Conservation (phyloP, 2,329 filamentous ascomycete genomes). For the Teratosphaeria destructans region DNA sequence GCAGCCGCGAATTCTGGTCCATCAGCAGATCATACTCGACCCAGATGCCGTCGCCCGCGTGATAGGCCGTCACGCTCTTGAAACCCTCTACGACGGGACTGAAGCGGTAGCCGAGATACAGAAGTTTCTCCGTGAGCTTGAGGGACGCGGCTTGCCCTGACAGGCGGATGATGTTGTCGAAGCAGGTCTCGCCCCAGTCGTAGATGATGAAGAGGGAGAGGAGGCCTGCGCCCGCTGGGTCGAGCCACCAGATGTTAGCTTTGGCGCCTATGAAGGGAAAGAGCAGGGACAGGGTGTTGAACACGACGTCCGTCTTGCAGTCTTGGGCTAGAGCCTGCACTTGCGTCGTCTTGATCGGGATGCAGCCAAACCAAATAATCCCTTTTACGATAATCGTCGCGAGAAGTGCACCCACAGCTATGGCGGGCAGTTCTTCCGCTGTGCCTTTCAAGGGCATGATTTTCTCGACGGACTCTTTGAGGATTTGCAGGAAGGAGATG, state of each 20-base stretch:
- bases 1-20: conserved; percentile 42
- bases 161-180: conserved; percentile 49
- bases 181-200: conserved; percentile 55
- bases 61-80: conserved; percentile 42
- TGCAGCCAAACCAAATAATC: conserved; percentile 50
- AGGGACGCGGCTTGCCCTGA: conserved; percentile 48
- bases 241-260: conserved; percentile 55
- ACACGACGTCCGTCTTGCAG: conserved; percentile 54
- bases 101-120: conserved; percentile 46
- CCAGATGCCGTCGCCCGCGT: conserved; percentile 53
- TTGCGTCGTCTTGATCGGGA: conserved; percentile 51
- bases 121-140: conserved; percentile 44
- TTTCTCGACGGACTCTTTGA: conserved; percentile 50
- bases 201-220: conserved; percentile 58
- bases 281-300: conserved; percentile 53
- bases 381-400: conserved; percentile 50
- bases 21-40: conserved; percentile 53
- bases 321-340: conserved; percentile 55
- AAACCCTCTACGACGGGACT: conserved; percentile 25
- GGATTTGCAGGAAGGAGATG: conserved; percentile 51
- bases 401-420: conserved; percentile 48
- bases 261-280: conserved; percentile 53
- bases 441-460: conserved; percentile 40
- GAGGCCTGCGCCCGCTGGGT: conserved; percentile 50
- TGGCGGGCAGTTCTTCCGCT: conserved; percentile 40